These are phyloP conservation scores for Malus hybrid DNA, from an alignment of 331 rosid species.

Conservation along the genomic window DNA sequence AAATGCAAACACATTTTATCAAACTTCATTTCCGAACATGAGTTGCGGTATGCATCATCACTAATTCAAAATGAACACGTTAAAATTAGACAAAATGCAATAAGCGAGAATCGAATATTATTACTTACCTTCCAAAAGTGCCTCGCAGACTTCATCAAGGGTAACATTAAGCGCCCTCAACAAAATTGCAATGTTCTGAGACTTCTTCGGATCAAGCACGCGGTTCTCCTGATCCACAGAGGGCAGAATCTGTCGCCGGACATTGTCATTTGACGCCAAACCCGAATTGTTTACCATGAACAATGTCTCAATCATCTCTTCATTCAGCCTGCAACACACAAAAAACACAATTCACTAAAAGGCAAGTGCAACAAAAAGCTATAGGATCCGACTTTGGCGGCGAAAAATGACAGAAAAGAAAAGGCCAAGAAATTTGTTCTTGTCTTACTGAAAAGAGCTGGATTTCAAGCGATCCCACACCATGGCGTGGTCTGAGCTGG, in stretches of 20 bases:
- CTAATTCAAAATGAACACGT: too few relatives aligned
- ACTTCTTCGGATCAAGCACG: conserved; percentile 49
- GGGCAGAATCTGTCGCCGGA: conserved; percentile 16
- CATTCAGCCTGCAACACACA: conserved; percentile 28
- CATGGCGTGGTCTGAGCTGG: conserved; percentile 75
- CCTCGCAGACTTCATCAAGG: conserved; percentile 58
- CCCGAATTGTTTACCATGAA: conserved; percentile 27
- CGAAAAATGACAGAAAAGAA: background rate
- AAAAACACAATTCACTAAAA: background rate
- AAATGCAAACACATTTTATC: background rate
- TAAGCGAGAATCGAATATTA: background rate
- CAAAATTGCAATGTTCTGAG: conserved; percentile 47
- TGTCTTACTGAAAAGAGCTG: conserved; percentile 77
- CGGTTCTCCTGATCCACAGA: conserved; percentile 24
- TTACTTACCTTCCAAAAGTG: conserved; percentile 57
- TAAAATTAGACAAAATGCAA: too few relatives aligned
- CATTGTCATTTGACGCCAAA: conserved; percentile 21
- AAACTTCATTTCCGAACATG: background rate
- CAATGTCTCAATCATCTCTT: conserved; percentile 40
- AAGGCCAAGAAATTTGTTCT: background rate
- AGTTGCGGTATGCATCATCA: background rate
- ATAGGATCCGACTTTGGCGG: background rate
- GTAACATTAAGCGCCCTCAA: conserved; percentile 41
- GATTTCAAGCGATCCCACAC: conserved; percentile 90
- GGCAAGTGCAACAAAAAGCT: background rate